Evolutionary conservation across 148 eudicot species (phyloP), one percentile per base, ranked within the genome.

Genomic region (Salicornia ramosissima): DNA sequence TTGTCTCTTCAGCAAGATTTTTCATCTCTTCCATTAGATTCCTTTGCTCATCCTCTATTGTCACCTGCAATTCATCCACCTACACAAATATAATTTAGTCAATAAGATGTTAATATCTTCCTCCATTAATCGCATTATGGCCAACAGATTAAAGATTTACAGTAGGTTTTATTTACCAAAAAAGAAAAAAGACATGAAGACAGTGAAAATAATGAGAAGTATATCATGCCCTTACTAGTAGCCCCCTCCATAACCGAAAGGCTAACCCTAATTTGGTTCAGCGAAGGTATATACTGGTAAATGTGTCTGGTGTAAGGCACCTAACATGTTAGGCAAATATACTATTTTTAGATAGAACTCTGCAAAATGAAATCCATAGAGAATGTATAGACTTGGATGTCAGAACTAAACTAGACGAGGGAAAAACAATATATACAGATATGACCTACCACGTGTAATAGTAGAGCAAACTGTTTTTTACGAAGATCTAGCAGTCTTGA

Each of bases 381-480:
- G 47, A 40, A 21, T 15, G 1, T 15, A 11, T 14, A 53, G 26
- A n/a, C 24, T 19, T 58, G 16, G 10, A 58, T 58, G 43, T 9
- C 26, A 34, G 26, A 21, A n/a, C 16, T 5, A 34, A 70, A 26
- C 11, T 9, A 51, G 21, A 47, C n/a, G 18, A 26, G 21, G 50
- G 2, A 40, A n/a, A n/a, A n/a, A 10, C 42, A 10, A 59, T 50
- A 21, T 19, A 49, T 19, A 49, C 29, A 34, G 3, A 7, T 11
- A 47, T 4, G 18, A 76, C 92, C 72, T 87, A 94, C 98, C 98
- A 94, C 97, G 61, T 94, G 98, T 75, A 94, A 77, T 36, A 94
- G 80, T 61, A 94, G 91, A 52, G 96, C 80, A 79, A 94, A 90
- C 78, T 94, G 98, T 79, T 94, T 94, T 85, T 88, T 94, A 67